phyloP scores from a whole-genome alignment of 2,329 filamentous ascomycete species.

The Nemania serpens region DNA sequence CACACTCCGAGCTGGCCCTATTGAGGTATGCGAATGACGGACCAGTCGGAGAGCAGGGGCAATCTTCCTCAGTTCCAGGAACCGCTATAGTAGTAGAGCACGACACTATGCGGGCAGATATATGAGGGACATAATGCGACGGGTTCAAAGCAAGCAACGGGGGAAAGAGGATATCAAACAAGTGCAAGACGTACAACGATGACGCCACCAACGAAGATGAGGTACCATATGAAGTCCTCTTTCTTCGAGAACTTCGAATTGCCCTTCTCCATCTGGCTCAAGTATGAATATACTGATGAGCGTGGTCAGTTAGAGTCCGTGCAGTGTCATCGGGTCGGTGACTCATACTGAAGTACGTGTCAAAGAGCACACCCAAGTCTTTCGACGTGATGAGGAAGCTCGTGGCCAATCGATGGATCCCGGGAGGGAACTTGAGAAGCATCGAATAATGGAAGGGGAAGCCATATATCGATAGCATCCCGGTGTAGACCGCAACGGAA shows the following conservation, averaged over 20 bases:
- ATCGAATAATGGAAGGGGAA: conserved; percentile 59
- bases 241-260: conserved; percentile 74
- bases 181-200: conserved; percentile 73
- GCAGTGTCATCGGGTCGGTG: neutral
- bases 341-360: conserved; percentile 70
- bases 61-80: conserved; percentile 84
- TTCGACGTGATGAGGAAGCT: conserved; percentile 50
- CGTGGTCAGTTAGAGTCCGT: conserved; percentile 34
- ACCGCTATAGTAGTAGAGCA: conserved; percentile 74
- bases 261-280: conserved; percentile 72
- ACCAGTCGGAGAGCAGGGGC: conserved; percentile 66
- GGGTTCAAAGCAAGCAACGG: conserved; percentile 17
- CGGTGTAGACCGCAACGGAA: conserved; percentile 64
- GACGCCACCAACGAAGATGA: conserved; percentile 71
- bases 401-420: conserved; percentile 51
- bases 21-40: conserved; percentile 70
- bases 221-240: conserved; percentile 80
- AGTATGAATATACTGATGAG: conserved; percentile 69
- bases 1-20: conserved; percentile 66
- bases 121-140: conserved; percentile 53
- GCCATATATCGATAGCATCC: conserved; percentile 55
- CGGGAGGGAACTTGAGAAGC: conserved; percentile 60
- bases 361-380: conserved; percentile 63
- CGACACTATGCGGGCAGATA: conserved; percentile 80
- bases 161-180: neutral